A percentile compares a stretch with the other conserved stretches of the same genome.
Conservation (phyloP, 306 rosid genomes). For the Abrus precatorius region DNA sequence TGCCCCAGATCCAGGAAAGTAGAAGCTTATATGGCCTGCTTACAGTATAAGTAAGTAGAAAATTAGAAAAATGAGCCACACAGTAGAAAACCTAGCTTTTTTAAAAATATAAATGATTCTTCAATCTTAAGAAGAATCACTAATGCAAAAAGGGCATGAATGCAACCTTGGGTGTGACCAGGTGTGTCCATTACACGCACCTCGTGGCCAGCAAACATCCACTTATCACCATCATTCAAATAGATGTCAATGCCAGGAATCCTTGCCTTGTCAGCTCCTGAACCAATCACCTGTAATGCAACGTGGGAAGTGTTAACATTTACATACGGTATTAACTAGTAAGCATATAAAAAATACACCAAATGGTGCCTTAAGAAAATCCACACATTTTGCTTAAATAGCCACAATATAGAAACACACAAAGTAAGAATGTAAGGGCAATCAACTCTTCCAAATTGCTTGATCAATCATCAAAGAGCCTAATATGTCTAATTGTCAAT, state of each 20-base stretch:
- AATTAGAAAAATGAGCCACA: slow-evolving; percentile 24
- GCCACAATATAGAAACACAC: slow-evolving; percentile 5
- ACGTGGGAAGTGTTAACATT: slow-evolving; percentile 19
- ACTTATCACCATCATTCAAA: slow-evolving; percentile 90
- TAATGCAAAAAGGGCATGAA: slow-evolving; percentile 43
- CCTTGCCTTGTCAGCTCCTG: slow-evolving; percentile 74
- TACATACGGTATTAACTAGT: slow-evolving; percentile 21
- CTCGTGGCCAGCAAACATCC: slow-evolving; percentile 99
- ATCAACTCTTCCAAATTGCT: slow-evolving; percentile 28
- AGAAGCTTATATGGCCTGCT: slow-evolving; percentile 91
- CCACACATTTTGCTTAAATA: neutral
- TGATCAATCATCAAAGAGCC: slow-evolving; percentile 16
- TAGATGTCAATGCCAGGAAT: slow-evolving; percentile 88
- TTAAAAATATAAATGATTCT: neutral
- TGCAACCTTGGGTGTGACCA: slow-evolving; percentile 89
- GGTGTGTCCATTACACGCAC: slow-evolving; percentile 89
- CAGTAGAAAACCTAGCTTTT: neutral
- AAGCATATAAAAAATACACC: slow-evolving; percentile 18
- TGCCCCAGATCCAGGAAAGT: slow-evolving; percentile 79
- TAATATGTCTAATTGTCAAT: neutral
- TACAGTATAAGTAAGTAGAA: slow-evolving; percentile 23
- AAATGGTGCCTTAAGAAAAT: slow-evolving; percentile 22
- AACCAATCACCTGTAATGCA: slow-evolving; percentile 81
- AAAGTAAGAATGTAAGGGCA: neutral
- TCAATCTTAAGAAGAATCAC: slow-evolving; percentile 5